Evolutionary conservation across 2,329 filamentous ascomycete genomes (phyloP).

Genomic region (Cladosporium sp.): DNA sequence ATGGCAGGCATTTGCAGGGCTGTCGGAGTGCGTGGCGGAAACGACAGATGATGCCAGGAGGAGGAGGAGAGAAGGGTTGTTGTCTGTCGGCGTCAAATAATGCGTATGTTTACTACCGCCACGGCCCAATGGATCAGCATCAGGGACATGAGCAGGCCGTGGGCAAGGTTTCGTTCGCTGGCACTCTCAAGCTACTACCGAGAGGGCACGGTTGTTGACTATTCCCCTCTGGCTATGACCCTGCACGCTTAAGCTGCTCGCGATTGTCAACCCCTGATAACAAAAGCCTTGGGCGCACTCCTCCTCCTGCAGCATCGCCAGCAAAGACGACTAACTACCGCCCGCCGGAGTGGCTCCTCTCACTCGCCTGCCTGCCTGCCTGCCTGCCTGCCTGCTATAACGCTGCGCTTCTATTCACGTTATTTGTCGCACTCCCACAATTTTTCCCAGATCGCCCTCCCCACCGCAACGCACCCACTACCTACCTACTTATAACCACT

Average conservation of each 20-base stretch:
- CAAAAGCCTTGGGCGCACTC: background rate
- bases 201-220: slow-evolving; percentile 1
- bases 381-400: slow-evolving; percentile 6
- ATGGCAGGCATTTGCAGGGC: background rate
- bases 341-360: slow-evolving; percentile 6
- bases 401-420: background rate
- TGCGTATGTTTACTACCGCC: background rate
- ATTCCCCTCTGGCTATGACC: background rate
- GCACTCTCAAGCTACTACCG: background rate
- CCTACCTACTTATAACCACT: background rate
- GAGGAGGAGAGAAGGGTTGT: background rate
- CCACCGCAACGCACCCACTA: background rate
- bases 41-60: background rate
- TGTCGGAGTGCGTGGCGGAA: background rate
- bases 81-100: background rate
- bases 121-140: slow-evolving; percentile 2
- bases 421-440: background rate
- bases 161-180: background rate
- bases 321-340: slow-evolving; percentile 2
- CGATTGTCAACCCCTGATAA: slow-evolving; percentile 15
- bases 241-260: slow-evolving; percentile 3
- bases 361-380: background rate
- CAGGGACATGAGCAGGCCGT: background rate
- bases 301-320: slow-evolving; percentile 7
- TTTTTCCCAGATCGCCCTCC: background rate